Evolutionary conservation across 805 yeast species (phyloP).

Genomic region (Tetrapisispora nanseiensis): DNA sequence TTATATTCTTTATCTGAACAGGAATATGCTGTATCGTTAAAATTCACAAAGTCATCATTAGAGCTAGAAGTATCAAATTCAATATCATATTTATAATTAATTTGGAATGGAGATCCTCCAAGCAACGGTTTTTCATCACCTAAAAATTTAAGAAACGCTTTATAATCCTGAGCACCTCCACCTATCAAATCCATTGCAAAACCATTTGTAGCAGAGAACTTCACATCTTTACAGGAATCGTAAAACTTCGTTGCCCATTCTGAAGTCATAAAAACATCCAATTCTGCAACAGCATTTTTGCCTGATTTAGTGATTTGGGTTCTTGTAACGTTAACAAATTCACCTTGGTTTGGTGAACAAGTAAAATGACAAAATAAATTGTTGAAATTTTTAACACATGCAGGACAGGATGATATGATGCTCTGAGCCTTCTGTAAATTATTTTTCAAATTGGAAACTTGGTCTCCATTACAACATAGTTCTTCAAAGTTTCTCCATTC

Average conservation of each 20-base stretch:
- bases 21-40: constrained; percentile 18
- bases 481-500: constrained; percentile 42
- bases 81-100: constrained; percentile 52
- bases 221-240: constrained; percentile 80
- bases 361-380: constrained; percentile 81
- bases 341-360: constrained; percentile 76
- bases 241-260: constrained; percentile 54
- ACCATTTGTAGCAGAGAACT: constrained; percentile 91
- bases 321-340: constrained; percentile 57
- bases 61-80: constrained; percentile 13
- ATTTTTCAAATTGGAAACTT: constrained; percentile 43
- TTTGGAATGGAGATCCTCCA: constrained; percentile 95
- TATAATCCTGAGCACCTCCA: constrained; percentile 82
- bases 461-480: constrained; percentile 66
- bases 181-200: constrained; percentile 95
- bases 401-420: constrained; percentile 83
- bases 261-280: constrained; percentile 52
- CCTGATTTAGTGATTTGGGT: constrained; percentile 30
- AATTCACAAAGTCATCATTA: constrained; percentile 6
- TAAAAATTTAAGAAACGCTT: constrained; percentile 69
- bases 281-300: constrained; percentile 61
- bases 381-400: constrained; percentile 77
- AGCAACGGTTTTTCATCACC: constrained; percentile 91
- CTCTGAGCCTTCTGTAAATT: constrained; percentile 69
- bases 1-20: constrained; percentile 59